These are phyloP conservation scores for Serpula lacrymans DNA, from an alignment of 768 basidiomycete genomes.

Conservation along the genomic window DNA sequence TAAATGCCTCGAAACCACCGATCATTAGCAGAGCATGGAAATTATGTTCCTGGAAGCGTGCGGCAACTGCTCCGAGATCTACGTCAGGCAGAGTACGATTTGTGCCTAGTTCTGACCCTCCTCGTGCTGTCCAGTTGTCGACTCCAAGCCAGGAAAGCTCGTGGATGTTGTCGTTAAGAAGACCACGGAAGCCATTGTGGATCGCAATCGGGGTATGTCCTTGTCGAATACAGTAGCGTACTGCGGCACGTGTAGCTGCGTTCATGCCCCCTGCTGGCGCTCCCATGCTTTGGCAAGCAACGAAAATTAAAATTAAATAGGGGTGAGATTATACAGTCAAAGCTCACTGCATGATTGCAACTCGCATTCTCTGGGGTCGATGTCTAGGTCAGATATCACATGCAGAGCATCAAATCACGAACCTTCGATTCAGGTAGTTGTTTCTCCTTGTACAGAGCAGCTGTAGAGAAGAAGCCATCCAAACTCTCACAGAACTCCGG, in stretches of 20 bases:
- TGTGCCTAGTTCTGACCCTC: constrained; percentile 96
- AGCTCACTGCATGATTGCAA: constrained; percentile 82
- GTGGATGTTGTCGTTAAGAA: constrained; percentile 83
- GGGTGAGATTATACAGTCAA: no score
- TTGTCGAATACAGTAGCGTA: constrained; percentile 87
- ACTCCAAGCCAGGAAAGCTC: constrained; percentile 95
- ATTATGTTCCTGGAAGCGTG: constrained; percentile 84
- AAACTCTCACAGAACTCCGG: constrained; percentile 87
- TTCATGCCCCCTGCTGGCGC: constrained; percentile 99
- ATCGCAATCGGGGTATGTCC: constrained; percentile 92
- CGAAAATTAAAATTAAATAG: constrained; percentile 1
- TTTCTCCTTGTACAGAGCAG: constrained; percentile 53
- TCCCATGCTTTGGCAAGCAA: constrained; percentile 60
- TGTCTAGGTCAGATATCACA: constrained; percentile 5
- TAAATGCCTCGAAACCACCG: constrained; percentile 96
- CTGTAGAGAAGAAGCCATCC: constrained; percentile 79
- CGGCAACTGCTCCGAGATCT: constrained; percentile 85
- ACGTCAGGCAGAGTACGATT: constrained; percentile 85
- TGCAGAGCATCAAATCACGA: constrained; percentile 9
- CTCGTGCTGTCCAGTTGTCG: constrained; percentile 93
- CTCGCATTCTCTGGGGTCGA: constrained; percentile 60
- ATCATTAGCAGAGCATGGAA: constrained; percentile 84
- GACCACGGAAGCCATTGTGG: constrained; percentile 94
- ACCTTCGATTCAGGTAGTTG: constrained; percentile 52
- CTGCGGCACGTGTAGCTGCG: constrained; percentile 92